A percentile compares a stretch with the other conserved stretches of the same genome.
These are phyloP conservation scores for Cutaneotrichosporon spelunceum DNA, from an alignment of 1,284 basidiomycete genomes.

Conservation along the genomic window DNA sequence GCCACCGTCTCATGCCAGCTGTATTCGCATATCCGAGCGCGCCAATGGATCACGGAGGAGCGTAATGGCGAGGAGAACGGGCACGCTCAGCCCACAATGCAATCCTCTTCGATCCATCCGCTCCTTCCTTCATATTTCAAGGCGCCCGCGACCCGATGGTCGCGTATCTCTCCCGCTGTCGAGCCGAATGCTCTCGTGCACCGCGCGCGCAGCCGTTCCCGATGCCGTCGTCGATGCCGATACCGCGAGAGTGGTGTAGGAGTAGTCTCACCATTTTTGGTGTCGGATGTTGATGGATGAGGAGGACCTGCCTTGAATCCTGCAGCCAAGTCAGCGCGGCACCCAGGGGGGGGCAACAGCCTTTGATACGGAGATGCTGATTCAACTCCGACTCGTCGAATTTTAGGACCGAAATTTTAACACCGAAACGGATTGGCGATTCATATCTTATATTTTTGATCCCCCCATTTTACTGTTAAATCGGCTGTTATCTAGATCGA, in stretches of 20 bases:
- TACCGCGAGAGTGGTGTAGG: slow-evolving; percentile 5
- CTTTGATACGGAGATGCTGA: too few relatives aligned
- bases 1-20: neutral
- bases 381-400: neutral
- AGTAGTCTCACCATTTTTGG: slow-evolving; percentile 42
- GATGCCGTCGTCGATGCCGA: neutral
- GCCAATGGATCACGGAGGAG: neutral
- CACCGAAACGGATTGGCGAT: neutral
- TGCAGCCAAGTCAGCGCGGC: neutral
- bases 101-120: neutral
- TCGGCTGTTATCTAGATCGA: too few relatives aligned
- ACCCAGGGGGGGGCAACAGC: neutral
- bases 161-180: neutral
- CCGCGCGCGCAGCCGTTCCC: neutral
- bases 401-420: neutral
- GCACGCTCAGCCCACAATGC: neutral
- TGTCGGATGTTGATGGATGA: slow-evolving; percentile 32
- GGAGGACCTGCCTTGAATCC: slow-evolving; percentile 4
- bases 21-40: neutral
- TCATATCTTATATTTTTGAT: too few relatives aligned
- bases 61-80: neutral
- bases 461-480: too few relatives aligned
- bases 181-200: neutral
- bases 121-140: neutral
- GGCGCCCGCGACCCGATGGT: neutral